Conservation (phyloP, 345 rosid genomes). For the Microcos paniculata region DNA sequence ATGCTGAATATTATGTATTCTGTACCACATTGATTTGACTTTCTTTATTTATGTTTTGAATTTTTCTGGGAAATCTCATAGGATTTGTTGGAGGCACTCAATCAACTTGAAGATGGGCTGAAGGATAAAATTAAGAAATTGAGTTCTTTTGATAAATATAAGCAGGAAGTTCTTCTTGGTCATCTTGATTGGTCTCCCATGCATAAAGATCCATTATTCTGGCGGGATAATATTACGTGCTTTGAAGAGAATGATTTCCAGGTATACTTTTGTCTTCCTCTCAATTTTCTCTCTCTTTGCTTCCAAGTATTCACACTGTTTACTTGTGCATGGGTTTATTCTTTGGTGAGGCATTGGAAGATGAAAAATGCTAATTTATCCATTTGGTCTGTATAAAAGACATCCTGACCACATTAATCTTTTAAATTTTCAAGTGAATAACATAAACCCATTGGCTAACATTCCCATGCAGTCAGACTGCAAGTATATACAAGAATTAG, state of each 20-base stretch:
- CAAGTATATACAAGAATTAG: neutral
- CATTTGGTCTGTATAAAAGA: neutral
- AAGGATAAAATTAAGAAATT: conserved; percentile 75
- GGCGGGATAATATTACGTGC: conserved; percentile 84
- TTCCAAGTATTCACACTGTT: neutral
- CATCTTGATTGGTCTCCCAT: conserved; percentile 98
- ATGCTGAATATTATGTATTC: neutral
- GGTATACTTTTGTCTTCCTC: conserved; percentile 39
- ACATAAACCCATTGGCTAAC: too few species aligned
- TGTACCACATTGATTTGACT: neutral
- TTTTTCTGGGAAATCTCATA: conserved; percentile 25
- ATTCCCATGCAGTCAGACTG: too few species aligned
- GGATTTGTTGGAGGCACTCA: conserved; percentile 88
- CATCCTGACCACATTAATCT: neutral
- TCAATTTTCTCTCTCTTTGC: neutral
- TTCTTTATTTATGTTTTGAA: neutral
- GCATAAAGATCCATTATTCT: conserved; percentile 90
- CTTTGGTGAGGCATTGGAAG: neutral
- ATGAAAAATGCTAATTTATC: neutral
- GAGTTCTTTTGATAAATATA: conserved; percentile 94
- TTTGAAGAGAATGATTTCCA: conserved; percentile 97
- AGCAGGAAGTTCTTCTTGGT: conserved; percentile 95
- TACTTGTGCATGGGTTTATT: neutral
- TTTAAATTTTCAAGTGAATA: too few species aligned
- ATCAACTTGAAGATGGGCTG: conserved; percentile 82